These are phyloP conservation scores for Aspergillus tubingensis DNA, from an alignment of 2,329 filamentous ascomycete species.

Conservation along the genomic window DNA sequence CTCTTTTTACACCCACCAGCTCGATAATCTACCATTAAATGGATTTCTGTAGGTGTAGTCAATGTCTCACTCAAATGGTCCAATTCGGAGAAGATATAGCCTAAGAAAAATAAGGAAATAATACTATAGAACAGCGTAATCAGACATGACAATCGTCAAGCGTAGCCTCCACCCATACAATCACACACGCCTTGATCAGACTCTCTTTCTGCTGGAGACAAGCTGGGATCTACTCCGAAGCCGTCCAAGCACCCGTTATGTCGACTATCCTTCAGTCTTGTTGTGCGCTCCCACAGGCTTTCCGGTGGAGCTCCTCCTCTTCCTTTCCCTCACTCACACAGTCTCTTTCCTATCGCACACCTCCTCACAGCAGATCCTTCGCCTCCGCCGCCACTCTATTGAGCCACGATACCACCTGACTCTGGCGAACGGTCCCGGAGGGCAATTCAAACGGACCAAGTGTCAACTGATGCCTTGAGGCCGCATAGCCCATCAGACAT, in stretches of 20 bases:
- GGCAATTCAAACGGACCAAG: conserved; percentile 3
- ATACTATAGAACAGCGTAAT: conserved; percentile 21
- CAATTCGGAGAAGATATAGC: not conserved
- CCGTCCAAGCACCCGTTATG: not conserved
- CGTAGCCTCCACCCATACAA: conserved; percentile 16
- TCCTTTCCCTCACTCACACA: not conserved
- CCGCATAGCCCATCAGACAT: not conserved
- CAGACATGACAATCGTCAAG: conserved; percentile 23
- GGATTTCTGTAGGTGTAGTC: not conserved
- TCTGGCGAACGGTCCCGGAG: not conserved
- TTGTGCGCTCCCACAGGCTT: not conserved
- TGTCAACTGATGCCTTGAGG: not conserved
- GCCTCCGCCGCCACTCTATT: not conserved
- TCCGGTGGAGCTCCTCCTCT: not conserved
- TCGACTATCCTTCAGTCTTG: not conserved
- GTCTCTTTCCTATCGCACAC: not conserved
- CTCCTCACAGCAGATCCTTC: not conserved
- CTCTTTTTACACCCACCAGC: not conserved
- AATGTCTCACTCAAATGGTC: not conserved
- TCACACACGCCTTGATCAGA: not conserved
- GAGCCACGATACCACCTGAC: not conserved
- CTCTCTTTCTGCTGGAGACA: not conserved
- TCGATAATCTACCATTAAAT: not conserved
- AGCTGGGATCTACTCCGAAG: not conserved
- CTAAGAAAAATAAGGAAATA: conserved; percentile 2